A percentile compares a stretch with the other conserved stretches of the same genome.
Conservation (phyloP, 345 rosid species). For the Rhizophora apiculata region DNA sequence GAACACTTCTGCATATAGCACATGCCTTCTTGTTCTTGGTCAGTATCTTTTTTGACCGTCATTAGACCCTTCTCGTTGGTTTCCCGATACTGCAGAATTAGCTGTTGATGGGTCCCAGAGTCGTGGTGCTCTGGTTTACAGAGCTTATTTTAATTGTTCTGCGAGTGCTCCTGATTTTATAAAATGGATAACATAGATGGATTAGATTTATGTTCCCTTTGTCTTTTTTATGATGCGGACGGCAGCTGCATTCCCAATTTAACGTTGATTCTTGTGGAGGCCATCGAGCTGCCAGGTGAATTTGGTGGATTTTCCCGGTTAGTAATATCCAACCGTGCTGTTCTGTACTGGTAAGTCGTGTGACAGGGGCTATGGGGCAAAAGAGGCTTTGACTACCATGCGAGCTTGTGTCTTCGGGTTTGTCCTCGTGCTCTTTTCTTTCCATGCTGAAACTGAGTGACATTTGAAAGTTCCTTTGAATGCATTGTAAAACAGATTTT, state of each 20-base stretch:
- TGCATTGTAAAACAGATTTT: background rate
- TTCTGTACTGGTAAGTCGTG: conserved; percentile 14
- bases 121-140: too few species aligned
- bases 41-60: conserved; percentile 19
- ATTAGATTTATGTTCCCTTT: too few species aligned
- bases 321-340: background rate
- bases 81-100: background rate
- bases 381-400: conserved; percentile 24
- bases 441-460: too few species aligned
- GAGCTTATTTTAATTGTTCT: too few species aligned
- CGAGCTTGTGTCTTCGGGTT: conserved; percentile 29
- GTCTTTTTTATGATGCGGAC: too few species aligned
- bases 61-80: too few species aligned
- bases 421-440: background rate
- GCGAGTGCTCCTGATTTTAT: too few species aligned
- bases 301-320: background rate
- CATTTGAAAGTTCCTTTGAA: background rate
- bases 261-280: too few species aligned
- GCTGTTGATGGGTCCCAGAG: too few species aligned
- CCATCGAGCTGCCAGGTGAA: too few species aligned
- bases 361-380: conserved; percentile 14
- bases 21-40: conserved; percentile 67
- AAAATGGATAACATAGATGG: too few species aligned
- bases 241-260: too few species aligned
- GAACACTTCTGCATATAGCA: conserved; percentile 47